Evolutionary conservation across 2,329 filamentous ascomycete species (phyloP).

Genomic region (Aotearoamyces nothofagi): DNA sequence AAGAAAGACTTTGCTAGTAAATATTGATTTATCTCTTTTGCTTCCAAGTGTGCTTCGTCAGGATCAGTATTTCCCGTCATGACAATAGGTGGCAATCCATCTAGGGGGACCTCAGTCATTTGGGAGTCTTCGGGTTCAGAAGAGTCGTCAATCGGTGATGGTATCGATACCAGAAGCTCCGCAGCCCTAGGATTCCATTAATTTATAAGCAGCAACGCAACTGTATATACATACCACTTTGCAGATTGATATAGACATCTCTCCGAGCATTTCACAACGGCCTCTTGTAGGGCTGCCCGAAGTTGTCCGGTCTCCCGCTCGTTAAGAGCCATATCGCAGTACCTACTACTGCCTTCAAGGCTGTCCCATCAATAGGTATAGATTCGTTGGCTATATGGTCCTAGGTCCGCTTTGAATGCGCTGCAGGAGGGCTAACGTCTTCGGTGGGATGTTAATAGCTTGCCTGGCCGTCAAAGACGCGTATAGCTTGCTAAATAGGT

Average conservation of each 20-base stretch:
- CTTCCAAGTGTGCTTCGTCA: slow-evolving; percentile 61
- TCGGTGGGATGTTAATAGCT: too few relatives aligned
- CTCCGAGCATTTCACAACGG: slow-evolving; percentile 83
- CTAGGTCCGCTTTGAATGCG: too few relatives aligned
- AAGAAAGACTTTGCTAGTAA: slow-evolving; percentile 88
- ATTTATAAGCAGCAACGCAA: too few relatives aligned
- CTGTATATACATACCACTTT: slow-evolving; percentile 56
- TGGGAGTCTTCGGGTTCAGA: slow-evolving; percentile 40
- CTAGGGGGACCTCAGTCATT: slow-evolving; percentile 36
- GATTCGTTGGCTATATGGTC: too few relatives aligned
- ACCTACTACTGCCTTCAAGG: too few relatives aligned
- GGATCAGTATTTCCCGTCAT: slow-evolving; percentile 46
- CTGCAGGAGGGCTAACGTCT: too few relatives aligned
- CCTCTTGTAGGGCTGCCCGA: slow-evolving; percentile 61
- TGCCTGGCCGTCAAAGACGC: too few relatives aligned
- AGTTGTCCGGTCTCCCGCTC: slow-evolving; percentile 35
- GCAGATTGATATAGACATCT: slow-evolving; percentile 89
- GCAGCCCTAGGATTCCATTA: slow-evolving; percentile 56
- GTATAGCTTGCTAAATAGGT: too few relatives aligned
- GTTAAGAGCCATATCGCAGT: slow-evolving; percentile 33
- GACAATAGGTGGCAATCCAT: slow-evolving; percentile 31
- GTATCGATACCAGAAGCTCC: slow-evolving; percentile 77
- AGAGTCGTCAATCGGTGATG: slow-evolving; percentile 31
- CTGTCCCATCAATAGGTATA: too few relatives aligned
- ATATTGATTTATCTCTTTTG: slow-evolving; percentile 67